Conservation (phyloP, 129 eudicot genomes). For the Oenanthe sinensis region DNA sequence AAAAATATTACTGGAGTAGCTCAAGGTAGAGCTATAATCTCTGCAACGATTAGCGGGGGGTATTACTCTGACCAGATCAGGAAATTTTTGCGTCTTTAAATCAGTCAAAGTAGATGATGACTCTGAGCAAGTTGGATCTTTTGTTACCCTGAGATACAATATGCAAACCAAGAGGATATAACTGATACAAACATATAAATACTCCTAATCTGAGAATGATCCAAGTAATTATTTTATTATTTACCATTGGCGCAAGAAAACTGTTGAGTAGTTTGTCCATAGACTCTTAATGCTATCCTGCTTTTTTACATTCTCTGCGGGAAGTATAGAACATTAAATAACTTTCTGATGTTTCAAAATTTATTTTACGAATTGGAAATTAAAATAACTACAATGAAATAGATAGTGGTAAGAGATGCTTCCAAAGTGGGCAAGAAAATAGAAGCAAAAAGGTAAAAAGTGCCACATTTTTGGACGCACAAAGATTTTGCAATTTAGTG, state of each 20-base stretch:
- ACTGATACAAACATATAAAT: not conserved
- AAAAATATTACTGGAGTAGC: slow-evolving; percentile 21
- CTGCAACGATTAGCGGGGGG: slow-evolving; percentile 79
- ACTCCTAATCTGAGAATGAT: not conserved
- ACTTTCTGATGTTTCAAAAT: not conserved
- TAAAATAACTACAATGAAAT: not conserved
- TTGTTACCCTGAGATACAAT: slow-evolving; percentile 26
- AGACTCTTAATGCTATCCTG: slow-evolving; percentile 16
- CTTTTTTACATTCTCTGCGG: slow-evolving; percentile 39
- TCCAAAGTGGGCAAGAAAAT: not conserved
- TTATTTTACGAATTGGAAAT: not conserved
- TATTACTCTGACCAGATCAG: slow-evolving; percentile 37
- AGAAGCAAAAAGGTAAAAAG: not conserved
- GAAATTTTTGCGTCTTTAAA: slow-evolving; percentile 27
- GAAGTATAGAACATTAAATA: not conserved
- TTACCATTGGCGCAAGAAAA: slow-evolving; percentile 45
- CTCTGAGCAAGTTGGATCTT: slow-evolving; percentile 21
- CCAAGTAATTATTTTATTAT: slow-evolving; percentile 7
- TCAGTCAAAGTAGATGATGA: slow-evolving; percentile 27
- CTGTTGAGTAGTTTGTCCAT: slow-evolving; percentile 34
- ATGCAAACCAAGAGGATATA: slow-evolving; percentile 11
- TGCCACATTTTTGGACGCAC: not conserved
- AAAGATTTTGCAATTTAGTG: no score
- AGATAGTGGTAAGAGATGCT: not conserved
- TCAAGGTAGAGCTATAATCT: slow-evolving; percentile 26